These are phyloP conservation scores for Saccharomycopsis sp. DNA, from an alignment of 805 yeast genomes.

Conservation along the genomic window DNA sequence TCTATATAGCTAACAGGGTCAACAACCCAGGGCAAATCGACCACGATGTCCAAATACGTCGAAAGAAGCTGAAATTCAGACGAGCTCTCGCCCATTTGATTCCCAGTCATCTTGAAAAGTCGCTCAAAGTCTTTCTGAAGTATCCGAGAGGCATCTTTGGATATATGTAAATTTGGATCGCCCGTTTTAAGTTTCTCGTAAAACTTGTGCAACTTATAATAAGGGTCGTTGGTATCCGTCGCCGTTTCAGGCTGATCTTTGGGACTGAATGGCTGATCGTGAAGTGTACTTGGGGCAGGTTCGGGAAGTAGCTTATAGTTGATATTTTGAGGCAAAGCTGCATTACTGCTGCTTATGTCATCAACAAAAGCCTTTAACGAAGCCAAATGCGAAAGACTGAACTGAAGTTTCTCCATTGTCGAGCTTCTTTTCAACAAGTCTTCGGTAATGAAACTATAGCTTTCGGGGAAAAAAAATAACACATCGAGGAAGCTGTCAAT, in stretches of 20 bases:
- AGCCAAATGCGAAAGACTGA: conserved; percentile 49
- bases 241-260: conserved; percentile 24
- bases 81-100: conserved; percentile 37
- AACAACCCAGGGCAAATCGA: conserved; percentile 60
- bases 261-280: not conserved
- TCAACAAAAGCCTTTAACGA: conserved; percentile 45
- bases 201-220: conserved; percentile 29
- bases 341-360: conserved; percentile 26
- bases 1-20: conserved; percentile 35
- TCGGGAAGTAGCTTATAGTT: not conserved
- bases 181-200: conserved; percentile 17
- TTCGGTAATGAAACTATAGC: conserved; percentile 28
- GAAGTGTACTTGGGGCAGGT: not conserved
- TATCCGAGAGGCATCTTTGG: conserved; percentile 37
- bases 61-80: conserved; percentile 59
- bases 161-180: conserved; percentile 26
- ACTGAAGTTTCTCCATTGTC: conserved; percentile 44
- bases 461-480: conserved; percentile 32
- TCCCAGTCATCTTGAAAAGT: conserved; percentile 38
- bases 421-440: conserved; percentile 45
- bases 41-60: conserved; percentile 56
- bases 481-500: conserved; percentile 32
- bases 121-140: conserved; percentile 47
- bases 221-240: conserved; percentile 41
- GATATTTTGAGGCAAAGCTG: not conserved